Percentiles rank a stretch among this genome's conserved stretches.
These are phyloP conservation scores for Botrytis deweyae DNA, from an alignment of 2,329 filamentous ascomycete genomes.

Conservation along the genomic window DNA sequence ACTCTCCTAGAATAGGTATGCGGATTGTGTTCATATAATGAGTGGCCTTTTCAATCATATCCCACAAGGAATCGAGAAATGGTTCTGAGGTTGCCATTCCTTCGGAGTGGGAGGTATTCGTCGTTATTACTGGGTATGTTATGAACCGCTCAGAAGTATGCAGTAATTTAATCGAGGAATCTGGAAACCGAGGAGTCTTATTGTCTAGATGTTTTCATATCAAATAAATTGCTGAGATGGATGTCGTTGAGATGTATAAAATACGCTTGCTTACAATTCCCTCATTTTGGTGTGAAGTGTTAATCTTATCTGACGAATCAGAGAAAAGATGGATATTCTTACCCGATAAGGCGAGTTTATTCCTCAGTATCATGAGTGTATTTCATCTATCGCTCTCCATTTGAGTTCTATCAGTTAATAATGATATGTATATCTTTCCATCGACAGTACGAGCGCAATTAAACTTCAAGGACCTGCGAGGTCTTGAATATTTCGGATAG, in stretches of 20 bases:
- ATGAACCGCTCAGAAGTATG: neutral
- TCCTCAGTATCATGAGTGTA: neutral
- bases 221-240: neutral
- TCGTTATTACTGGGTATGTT: neutral
- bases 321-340: neutral
- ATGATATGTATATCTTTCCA: neutral
- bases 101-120: neutral
- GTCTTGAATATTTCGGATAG: neutral
- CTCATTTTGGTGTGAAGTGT: neutral
- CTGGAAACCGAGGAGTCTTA: no score
- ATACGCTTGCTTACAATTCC: neutral
- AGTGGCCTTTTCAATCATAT: neutral
- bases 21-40: no score
- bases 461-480: neutral
- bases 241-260: neutral
- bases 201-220: neutral
- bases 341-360: neutral
- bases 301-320: conserved; percentile 15
- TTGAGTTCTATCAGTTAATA: neutral
- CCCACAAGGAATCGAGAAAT: neutral
- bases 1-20: neutral
- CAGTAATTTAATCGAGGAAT: neutral
- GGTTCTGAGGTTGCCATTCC: neutral
- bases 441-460: neutral
- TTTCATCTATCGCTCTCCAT: neutral